Evolutionary conservation across 768 basidiomycete genomes (phyloP), one percentile per base, ranked within the genome.

Genomic region (Mycena haematopus): DNA sequence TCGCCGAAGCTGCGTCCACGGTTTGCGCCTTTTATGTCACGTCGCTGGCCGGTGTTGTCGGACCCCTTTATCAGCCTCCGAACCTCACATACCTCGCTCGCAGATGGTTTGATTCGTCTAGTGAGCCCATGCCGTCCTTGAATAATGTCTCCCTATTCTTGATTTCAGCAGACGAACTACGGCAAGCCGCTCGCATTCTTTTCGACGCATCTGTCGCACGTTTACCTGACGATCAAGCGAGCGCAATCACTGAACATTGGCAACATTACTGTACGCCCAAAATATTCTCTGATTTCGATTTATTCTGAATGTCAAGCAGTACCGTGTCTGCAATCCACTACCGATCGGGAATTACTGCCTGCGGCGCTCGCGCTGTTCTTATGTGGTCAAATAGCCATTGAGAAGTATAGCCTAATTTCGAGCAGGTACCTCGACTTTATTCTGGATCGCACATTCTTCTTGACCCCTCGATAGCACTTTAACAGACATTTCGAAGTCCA

Each of bases 401-500:
- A 93, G 69, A 90, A 91, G 68, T 92, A 91, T 69, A 87, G 82
- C 60, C 75, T 94, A 2, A 79, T 98, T 27, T 86, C 90, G 9
- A 82, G 88, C 1, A 85, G 80, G 96, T 95, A 70, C 52, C 79
- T 65, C 14, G 7, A 17, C 14, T 19, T 35, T 53, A 14, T 35
- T 53, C 19, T 35, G 36, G 21, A 36, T 24, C 22, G 11, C 36
- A 22, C 53, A 50, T 25, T 31, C 45, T 17, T 31, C 15, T 59
- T 62, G 52, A 54, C 60, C 59, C 52, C 13, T 29, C 45, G 45
- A 7, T 66, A 96, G 95, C 58, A 82, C 88, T 1, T 81, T 99
- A 21, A 89, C 86, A 24, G 91, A 96, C 65, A 87, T 95, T 54
- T 88, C 96, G 0, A 90, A 89, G 69, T 96, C 95, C 0, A 85